Evolutionary conservation across 495 filamentous ascomycete genomes (phyloP).

Genomic region (Durotheca rogersii): DNA sequence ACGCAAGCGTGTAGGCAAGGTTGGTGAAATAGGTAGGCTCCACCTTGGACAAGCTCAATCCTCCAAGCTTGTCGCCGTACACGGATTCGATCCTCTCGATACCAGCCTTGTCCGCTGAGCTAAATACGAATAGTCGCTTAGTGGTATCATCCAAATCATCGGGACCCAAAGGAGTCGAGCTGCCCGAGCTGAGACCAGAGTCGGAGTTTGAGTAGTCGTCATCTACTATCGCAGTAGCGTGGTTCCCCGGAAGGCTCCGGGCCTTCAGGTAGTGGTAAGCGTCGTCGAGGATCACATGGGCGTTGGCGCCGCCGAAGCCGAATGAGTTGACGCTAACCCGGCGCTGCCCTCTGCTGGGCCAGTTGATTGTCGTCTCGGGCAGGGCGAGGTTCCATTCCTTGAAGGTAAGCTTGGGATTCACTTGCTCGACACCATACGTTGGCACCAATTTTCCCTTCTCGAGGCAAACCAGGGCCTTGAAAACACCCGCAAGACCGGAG

Average conservation of each 20-base stretch:
- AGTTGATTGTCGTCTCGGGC: slow-evolving; percentile 4
- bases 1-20: not conserved
- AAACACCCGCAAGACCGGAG: not conserved
- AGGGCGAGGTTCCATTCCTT: slow-evolving; percentile 1
- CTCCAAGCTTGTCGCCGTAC: not conserved
- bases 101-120: not conserved
- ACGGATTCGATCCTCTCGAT: not conserved
- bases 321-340: slow-evolving; percentile 51
- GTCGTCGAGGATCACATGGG: slow-evolving; percentile 51
- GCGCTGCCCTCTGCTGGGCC: slow-evolving; percentile 29
- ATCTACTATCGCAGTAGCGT: not conserved
- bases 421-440: slow-evolving; percentile 37
- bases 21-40: not conserved
- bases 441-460: not conserved
- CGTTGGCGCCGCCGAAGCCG: slow-evolving; percentile 55
- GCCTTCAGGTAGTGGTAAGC: slow-evolving; percentile 13
- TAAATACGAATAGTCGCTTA: not conserved
- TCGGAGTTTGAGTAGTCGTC: not conserved
- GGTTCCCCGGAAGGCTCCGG: not conserved
- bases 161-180: not conserved
- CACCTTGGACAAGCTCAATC: not conserved
- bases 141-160: not conserved
- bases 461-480: not conserved
- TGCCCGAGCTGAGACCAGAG: not conserved
- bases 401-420: slow-evolving; percentile 40